Evolutionary conservation across 257 asterid genomes (phyloP).

Genomic region (Nicotiana tabacum): DNA sequence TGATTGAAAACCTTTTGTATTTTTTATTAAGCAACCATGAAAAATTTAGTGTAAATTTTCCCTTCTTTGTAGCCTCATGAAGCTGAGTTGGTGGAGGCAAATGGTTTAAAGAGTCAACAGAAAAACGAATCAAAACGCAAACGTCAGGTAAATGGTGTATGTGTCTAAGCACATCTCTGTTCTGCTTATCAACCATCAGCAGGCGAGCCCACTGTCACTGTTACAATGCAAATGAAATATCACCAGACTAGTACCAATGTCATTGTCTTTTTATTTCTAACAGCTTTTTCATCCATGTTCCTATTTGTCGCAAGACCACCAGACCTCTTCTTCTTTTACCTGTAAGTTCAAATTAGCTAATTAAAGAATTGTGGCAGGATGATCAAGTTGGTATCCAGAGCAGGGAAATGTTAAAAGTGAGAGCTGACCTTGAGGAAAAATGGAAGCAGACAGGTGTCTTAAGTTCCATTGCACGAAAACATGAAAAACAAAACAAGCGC

Average conservation of each 20-base stretch:
- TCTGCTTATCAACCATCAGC: not conserved
- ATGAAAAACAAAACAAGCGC: slow-evolving; percentile 31
- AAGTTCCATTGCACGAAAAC: slow-evolving; percentile 49
- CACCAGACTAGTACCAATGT: not conserved
- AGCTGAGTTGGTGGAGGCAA: slow-evolving; percentile 27
- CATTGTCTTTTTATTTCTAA: not conserved
- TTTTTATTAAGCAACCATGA: not conserved
- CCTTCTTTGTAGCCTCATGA: slow-evolving; percentile 34
- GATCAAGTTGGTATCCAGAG: slow-evolving; percentile 61
- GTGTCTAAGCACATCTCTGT: not conserved
- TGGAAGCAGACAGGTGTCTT: slow-evolving; percentile 70
- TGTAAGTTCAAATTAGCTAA: not conserved
- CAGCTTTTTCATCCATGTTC: not conserved
- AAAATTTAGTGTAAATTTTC: not conserved
- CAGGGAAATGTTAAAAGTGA: slow-evolving; percentile 75
- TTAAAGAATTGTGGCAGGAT: slow-evolving; percentile 40
- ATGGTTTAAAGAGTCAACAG: slow-evolving; percentile 29
- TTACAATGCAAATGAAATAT: not conserved
- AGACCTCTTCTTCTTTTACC: not conserved
- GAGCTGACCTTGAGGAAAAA: slow-evolving; percentile 88
- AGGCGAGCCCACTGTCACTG: not conserved
- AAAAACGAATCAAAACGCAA: slow-evolving; percentile 30
- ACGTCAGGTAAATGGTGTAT: slow-evolving; percentile 47
- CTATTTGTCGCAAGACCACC: not conserved
- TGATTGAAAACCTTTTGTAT: not conserved